Conservation (phyloP, 495 filamentous ascomycete species). For the Saxispiralis lemnorum region DNA sequence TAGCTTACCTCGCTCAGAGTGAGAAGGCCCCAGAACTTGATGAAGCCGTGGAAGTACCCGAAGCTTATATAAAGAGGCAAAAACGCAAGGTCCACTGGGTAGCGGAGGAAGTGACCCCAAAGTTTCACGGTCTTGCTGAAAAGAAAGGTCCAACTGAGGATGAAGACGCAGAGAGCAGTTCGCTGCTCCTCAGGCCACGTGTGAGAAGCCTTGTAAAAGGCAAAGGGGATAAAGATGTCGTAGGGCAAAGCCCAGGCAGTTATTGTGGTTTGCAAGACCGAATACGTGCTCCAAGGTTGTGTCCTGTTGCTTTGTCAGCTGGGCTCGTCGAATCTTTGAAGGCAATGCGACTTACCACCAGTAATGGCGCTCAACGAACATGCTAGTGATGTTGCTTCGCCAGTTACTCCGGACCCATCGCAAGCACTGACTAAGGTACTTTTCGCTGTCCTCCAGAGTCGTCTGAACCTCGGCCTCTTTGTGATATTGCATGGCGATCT, state of each 20-base stretch:
- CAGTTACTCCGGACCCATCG: conserved; percentile 49
- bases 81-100: conserved; percentile 38
- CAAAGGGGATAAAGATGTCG: conserved; percentile 32
- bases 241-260: conserved; percentile 41
- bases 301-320: conserved; percentile 14
- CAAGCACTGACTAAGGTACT: conserved; percentile 41
- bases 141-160: conserved; percentile 26
- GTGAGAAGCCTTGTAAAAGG: conserved; percentile 12
- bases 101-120: conserved; percentile 36
- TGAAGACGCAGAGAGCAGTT: conserved; percentile 9
- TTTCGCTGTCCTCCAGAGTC: conserved; percentile 35
- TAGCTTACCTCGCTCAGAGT: conserved; percentile 30
- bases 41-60: conserved; percentile 41
- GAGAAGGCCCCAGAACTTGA: conserved; percentile 45
- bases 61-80: conserved; percentile 39
- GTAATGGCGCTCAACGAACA: conserved; percentile 35
- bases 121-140: conserved; percentile 44
- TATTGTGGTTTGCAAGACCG: conserved; percentile 41
- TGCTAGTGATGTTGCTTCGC: conserved; percentile 40
- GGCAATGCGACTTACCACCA: conserved; percentile 27
- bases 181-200: conserved; percentile 5
- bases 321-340: neutral
- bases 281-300: conserved; percentile 46
- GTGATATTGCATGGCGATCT: conserved; percentile 45
- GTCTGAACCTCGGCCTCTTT: conserved; percentile 40